Base-by-base conservation (phyloP, 2,329 filamentous ascomycete genomes). In the Geosmithia flava region DNA sequence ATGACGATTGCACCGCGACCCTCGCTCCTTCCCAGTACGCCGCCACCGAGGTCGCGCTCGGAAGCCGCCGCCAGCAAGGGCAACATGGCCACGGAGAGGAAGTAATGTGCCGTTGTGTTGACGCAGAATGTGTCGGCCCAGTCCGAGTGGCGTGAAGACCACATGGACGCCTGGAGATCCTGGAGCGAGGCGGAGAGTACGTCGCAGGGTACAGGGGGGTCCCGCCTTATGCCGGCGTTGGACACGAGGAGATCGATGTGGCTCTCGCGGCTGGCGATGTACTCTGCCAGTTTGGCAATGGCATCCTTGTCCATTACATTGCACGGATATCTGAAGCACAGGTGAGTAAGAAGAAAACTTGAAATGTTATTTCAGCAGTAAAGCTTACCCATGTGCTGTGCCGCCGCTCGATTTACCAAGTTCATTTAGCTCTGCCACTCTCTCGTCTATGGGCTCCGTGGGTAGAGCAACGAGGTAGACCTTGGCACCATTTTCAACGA, bases 91-190 rank as follows among this genome's bases (percentile, higher is more conserved):
- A 74, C 69, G 1, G 65, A 63, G 10, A 74, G 59, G 53, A 70
- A 74, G 48, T 73, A 74, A 49, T 74, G 71, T 1, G 71, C 70
- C 3, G 69, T 70, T 0, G 68, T 69, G 50, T 75, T 75, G 43
- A 74, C 59, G 15, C 61, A 58, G 49, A 75, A 74, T 1, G 69
- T 70, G 33, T 65, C 59, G 0, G 61, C 61, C 70, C 71, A 74
- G 53, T 71, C 69, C 0, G 58, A 58, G 39, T 67, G 57, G 7
- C 48, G 41, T 2, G 62, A 67, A 3, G 70, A 73, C 69, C 69
- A 72, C 59, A 74, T 64, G 1, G 70, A 73, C 2, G 56, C 58
- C 54, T 71, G 68, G 15, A 74, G 55, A 29, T 70, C 66, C 0
- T 59, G 19, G 0, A 74, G 53, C 0, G 68, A 54, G 1, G 68